These are phyloP conservation scores for Lachnellula suecica DNA, from an alignment of 2,329 filamentous ascomycete species.

Conservation along the genomic window DNA sequence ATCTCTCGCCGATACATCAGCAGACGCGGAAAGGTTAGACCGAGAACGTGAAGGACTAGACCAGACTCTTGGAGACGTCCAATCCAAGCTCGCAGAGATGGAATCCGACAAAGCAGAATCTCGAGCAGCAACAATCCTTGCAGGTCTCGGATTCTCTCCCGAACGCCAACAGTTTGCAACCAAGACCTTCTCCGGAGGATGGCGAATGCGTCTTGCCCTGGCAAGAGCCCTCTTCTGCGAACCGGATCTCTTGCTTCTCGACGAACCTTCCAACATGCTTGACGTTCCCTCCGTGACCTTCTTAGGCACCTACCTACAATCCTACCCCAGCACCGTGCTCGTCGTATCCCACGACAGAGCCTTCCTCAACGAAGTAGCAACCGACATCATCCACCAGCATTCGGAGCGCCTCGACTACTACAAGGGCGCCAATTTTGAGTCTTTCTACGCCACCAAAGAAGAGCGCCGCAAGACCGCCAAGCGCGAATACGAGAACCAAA, in stretches of 20 bases:
- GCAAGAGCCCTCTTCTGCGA: constrained; percentile 97
- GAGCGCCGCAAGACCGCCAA: constrained; percentile 95
- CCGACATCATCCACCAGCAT: constrained; percentile 98
- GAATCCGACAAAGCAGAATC: constrained; percentile 98
- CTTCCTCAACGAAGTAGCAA: constrained; percentile 98
- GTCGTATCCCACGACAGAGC: constrained; percentile 99
- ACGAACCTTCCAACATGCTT: constrained; percentile 99
- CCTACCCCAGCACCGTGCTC: constrained; percentile 89
- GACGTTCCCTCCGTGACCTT: constrained; percentile 99
- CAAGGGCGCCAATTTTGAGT: constrained; percentile 94
- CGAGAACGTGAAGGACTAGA: constrained; percentile 87
- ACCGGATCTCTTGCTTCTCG: constrained; percentile 89
- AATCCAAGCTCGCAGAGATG: constrained; percentile 93
- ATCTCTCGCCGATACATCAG: constrained; percentile 85
- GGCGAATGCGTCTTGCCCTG: constrained; percentile 96
- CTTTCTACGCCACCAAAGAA: constrained; percentile 96
- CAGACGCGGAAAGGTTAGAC: constrained; percentile 82
- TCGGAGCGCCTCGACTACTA: constrained; percentile 98
- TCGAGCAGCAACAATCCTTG: constrained; percentile 90
- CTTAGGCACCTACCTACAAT: constrained; percentile 91
- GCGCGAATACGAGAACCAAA: constrained; percentile 98
- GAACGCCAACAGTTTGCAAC: constrained; percentile 92
- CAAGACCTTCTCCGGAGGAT: constrained; percentile 98
- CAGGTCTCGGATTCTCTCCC: constrained; percentile 92
- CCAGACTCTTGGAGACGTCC: constrained; percentile 85